Evolutionary conservation across 75 land plant species (phyloP).

Genomic region (Selaginella moellendorffii): DNA sequence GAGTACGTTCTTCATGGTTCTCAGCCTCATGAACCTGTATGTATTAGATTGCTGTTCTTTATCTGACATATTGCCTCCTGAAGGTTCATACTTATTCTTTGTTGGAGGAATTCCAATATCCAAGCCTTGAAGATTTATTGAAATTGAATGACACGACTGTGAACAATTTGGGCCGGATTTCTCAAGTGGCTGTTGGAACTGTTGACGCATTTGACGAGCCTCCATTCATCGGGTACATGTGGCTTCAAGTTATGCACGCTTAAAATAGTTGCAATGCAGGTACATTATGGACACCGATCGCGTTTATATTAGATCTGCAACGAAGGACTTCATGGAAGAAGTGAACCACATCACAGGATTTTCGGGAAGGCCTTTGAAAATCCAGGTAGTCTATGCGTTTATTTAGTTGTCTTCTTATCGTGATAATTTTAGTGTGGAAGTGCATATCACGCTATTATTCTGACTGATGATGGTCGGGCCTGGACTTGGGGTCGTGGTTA

Average conservation of each 20-base stretch:
- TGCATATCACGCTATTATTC: conserved; percentile 32
- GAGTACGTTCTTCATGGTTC: conserved; percentile 36
- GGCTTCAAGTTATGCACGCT: not conserved
- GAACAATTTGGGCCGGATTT: conserved; percentile 15
- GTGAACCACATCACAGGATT: conserved; percentile 26
- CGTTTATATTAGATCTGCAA: conserved; percentile 33
- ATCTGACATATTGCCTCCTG: not conserved
- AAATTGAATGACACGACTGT: not conserved
- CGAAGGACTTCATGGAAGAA: conserved; percentile 33
- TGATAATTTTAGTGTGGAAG: conserved; percentile 22
- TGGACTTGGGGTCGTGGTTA: conserved; percentile 35
- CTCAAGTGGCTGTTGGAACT: conserved; percentile 31
- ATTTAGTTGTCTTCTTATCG: too few relatives aligned
- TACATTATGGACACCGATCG: conserved; percentile 31
- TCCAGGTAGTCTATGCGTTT: conserved; percentile 21
- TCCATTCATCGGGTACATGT: conserved; percentile 26
- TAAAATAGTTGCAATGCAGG: conserved; percentile 11
- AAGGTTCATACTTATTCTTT: conserved; percentile 26
- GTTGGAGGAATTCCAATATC: conserved; percentile 13
- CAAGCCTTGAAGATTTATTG: conserved; percentile 12
- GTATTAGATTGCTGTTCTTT: not conserved
- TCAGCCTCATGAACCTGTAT: conserved; percentile 28
- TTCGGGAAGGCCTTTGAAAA: conserved; percentile 28
- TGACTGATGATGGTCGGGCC: conserved; percentile 35
- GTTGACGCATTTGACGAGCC: conserved; percentile 32